These are phyloP conservation scores for Trametopsis cervina DNA, from an alignment of 768 basidiomycete genomes.

Conservation along the genomic window DNA sequence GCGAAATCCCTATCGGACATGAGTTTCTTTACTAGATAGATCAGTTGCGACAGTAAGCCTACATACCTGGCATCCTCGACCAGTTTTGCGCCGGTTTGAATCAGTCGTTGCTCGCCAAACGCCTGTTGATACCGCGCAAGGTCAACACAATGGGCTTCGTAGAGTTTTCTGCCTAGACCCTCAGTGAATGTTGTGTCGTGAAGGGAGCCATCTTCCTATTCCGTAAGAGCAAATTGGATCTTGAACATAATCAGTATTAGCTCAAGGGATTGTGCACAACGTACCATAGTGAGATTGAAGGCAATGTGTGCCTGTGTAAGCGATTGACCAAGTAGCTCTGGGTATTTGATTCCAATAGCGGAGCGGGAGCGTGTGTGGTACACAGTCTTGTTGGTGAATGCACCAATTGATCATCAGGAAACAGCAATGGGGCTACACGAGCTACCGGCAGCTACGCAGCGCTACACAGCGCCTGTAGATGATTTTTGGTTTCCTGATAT, in stretches of 20 bases:
- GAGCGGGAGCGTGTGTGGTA: too few relatives aligned
- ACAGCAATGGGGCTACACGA: too few relatives aligned
- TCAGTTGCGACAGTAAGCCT: background rate
- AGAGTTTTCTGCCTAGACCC: background rate
- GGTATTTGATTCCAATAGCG: background rate
- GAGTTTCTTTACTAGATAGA: background rate
- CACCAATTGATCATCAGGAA: too few relatives aligned
- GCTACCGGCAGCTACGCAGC: too few relatives aligned
- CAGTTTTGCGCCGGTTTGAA: background rate
- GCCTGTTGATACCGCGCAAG: background rate
- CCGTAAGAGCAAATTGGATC: background rate
- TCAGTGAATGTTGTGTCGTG: background rate
- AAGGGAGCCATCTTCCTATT: background rate
- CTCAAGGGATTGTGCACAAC: background rate
- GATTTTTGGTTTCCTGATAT: conserved; percentile 10
- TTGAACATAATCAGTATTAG: background rate
- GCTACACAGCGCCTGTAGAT: conserved; percentile 7
- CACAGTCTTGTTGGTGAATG: too few relatives aligned
- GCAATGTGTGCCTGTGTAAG: background rate
- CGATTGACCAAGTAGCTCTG: background rate
- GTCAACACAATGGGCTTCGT: background rate
- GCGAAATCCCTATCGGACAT: background rate
- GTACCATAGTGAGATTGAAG: background rate
- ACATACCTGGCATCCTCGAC: background rate
- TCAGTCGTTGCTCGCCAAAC: background rate